Base-by-base conservation (phyloP, 2,329 filamentous ascomycete species). In the Canariomyces notabilis region DNA sequence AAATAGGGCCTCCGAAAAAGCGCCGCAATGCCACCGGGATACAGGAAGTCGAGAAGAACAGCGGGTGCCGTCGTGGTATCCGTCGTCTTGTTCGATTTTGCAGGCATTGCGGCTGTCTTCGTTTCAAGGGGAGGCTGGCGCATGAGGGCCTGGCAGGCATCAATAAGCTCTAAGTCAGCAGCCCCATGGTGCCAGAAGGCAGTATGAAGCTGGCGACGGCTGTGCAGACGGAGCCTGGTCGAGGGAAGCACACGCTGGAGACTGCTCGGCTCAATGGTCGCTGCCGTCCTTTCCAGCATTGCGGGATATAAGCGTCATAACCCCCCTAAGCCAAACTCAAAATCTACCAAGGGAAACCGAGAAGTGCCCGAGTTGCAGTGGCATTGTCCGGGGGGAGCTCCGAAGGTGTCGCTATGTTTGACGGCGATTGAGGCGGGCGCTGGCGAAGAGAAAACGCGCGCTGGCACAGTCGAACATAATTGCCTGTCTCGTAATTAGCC, bases 201-300 rank as follows among this genome's bases (percentile, higher is more conserved):
- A 11, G 70, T 70, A 38, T 71, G 73, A 40, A 79, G 67, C 41
- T 65, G 67, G 46, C 70, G 68, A 46, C 63, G 64, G 51, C 60
- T 68, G 53, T 67, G 69, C 29, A 71, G 57, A 38, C 63, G 59
- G 42, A 58, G 57, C 16, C 65, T 59, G 37, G 63, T 57, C 36
- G 65, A 57, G 31, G 71, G 69, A 46, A 79, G 65, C 51, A 76
- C 68, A 63, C 75, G 70, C 62, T 74, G 73, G 61, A 79, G 66
- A 55, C 68, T 69, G 67, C 74, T 73, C 63, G 75, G 71, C 71
- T 80, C 77, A 64, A 80, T 64, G 62, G 67, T 70, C 51, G 72
- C 70, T 33, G 75, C 74, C 46, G 76, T 76, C 70, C 75, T 73
- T 69, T 80, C 76, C 58, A 80, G 73, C 75, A 80, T 78, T 63